A percentile compares a stretch with the other conserved stretches of the same genome.
Evolutionary conservation across 2,329 filamentous ascomycete genomes (phyloP).

Genomic region (Colletotrichum sojae): DNA sequence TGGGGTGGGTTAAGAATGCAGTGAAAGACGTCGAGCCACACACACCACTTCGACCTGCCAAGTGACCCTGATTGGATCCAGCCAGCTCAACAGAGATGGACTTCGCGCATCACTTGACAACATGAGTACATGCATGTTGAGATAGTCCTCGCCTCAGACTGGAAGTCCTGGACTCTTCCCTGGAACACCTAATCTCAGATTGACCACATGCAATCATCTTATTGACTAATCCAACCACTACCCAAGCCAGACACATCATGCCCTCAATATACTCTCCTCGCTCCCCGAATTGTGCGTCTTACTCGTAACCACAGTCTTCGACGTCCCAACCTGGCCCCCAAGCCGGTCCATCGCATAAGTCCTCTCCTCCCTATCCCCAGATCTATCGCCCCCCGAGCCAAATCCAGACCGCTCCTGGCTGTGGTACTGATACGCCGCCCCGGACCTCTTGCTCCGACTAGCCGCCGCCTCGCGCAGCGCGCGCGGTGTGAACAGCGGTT

Average conservation of each 20-base stretch:
- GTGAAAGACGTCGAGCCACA: no score
- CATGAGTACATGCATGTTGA: no score
- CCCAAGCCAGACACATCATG: background rate
- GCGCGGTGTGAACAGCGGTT: slow-evolving; percentile 59
- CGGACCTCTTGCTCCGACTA: background rate
- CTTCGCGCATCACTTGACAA: no score
- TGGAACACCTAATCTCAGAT: no score
- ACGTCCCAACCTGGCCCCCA: background rate
- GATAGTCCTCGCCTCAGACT: no score
- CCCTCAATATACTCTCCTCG: slow-evolving; percentile 26
- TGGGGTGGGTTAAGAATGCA: no score
- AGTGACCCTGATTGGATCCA: no score
- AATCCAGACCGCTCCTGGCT: slow-evolving; percentile 1
- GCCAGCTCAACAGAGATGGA: no score
- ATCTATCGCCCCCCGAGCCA: background rate
- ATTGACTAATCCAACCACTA: no score
- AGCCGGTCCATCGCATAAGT: background rate
- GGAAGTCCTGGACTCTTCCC: no score
- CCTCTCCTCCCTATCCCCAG: background rate
- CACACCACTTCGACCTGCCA: no score
- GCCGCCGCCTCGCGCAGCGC: slow-evolving; percentile 23
- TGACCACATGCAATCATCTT: no score
- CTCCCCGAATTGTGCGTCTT: slow-evolving; percentile 8
- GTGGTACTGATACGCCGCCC: slow-evolving; percentile 19
- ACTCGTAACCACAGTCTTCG: background rate